Conservation (phyloP, 2,329 filamentous ascomycete species). For the Aspergillus brunneoviolaceus region DNA sequence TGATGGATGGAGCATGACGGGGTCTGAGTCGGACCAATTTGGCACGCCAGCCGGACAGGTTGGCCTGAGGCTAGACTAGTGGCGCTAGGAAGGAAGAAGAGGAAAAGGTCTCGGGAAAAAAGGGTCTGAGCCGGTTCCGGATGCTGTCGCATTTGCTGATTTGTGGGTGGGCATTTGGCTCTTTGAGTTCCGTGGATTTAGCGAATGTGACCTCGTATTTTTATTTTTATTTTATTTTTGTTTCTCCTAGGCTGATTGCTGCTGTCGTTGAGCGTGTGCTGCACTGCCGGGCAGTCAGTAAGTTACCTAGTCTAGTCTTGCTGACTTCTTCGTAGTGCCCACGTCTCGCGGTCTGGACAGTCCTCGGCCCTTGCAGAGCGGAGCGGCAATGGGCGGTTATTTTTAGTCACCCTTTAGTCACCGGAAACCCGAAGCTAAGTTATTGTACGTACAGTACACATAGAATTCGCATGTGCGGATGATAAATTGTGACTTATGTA, state of each 20-base stretch:
- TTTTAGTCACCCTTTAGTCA: neutral
- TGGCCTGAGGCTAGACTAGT: neutral
- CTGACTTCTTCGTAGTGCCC: neutral
- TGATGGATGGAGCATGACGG: neutral
- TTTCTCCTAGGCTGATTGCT: neutral
- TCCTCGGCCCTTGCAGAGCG: neutral
- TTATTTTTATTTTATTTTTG: neutral
- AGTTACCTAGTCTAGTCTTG: neutral
- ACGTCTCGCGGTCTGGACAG: neutral
- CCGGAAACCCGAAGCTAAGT: neutral
- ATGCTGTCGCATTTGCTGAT: neutral
- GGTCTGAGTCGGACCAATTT: neutral
- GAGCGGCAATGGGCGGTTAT: neutral
- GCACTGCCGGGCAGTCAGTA: too few species aligned
- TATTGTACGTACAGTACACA: neutral
- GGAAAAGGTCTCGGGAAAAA: neutral
- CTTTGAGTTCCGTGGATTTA: neutral
- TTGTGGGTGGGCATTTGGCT: neutral
- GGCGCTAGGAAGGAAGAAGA: neutral
- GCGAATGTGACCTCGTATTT: neutral
- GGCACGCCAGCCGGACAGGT: too few species aligned
- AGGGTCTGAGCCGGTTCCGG: neutral
- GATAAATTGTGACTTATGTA: too few species aligned
- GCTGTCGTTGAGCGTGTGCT: neutral
- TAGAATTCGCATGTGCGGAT: too few species aligned